Base-by-base conservation (phyloP, 768 basidiomycete genomes). In the Boletus speciosus region DNA sequence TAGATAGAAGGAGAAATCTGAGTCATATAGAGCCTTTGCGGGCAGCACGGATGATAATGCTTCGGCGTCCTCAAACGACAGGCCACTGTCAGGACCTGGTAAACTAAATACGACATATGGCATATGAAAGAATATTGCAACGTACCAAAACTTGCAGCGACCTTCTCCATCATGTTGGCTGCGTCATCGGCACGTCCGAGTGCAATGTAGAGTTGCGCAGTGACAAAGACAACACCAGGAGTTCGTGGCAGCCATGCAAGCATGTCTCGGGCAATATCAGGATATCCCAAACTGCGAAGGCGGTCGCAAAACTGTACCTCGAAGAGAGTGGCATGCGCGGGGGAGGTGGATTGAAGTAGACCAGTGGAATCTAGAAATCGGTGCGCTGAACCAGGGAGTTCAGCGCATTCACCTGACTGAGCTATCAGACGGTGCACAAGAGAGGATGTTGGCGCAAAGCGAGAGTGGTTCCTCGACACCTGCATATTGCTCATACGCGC, bases 241-340 rank as follows among this genome's bases (percentile, higher is more conserved):
- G 88, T 87, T 44, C 85, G 75, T 11, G 93, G 93, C 27, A 94
- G 78, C 83, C 88, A 88, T 23, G 82, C 82, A 43, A 91, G 71
- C 51, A 90, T 74, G 56, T 88, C 85, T 47, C 79, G 71, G 2
- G 88, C 78, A 35, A 81, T 74, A 54, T 81, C 76, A 53, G 77
- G 74, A 62, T 87, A 85, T 15, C 85, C 86, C 49, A 88, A 72
- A 2, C 73, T 66, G 36, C 88, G 77, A 42, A 96, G 76, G 29
- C 76, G 73, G 57, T 92, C 84, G 62, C 87, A 90, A 62, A 93
- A 85, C 41, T 79, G 61, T 31, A 87, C 81, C 68, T 96, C 94
- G 44, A 75, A 78, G 59, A 79, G 73, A 7, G 85, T 84, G 11
- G 84, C 83, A 57, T 81, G 77, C 0, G 88, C 80, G 14, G 88